A percentile compares a stretch with the other conserved stretches of the same genome.
Evolutionary conservation across 164 flowering plant species (phyloP).

Genomic region (Tinospora cordifolia): DNA sequence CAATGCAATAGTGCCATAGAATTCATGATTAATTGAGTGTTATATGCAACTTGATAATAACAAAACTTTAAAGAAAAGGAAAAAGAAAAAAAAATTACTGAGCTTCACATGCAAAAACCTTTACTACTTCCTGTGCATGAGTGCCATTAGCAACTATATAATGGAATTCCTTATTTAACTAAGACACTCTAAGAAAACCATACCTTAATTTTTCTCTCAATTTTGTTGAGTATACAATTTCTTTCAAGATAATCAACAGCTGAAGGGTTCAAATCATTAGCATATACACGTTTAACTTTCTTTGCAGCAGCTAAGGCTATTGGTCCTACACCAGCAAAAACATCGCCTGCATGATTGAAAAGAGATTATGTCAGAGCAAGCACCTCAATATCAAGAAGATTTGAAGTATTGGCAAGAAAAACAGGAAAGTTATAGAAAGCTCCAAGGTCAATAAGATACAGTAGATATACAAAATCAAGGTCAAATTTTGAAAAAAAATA

Average conservation of each 20-base stretch:
- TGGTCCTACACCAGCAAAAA: constrained; percentile 92
- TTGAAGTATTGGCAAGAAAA: background rate
- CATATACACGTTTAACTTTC: constrained; percentile 81
- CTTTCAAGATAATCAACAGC: constrained; percentile 82
- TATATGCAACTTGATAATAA: background rate
- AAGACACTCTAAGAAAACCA: background rate
- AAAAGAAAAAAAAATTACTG: background rate
- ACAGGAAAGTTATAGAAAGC: background rate
- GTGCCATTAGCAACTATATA: background rate
- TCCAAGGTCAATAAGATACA: background rate
- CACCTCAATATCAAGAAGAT: constrained; percentile 3
- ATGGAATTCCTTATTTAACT: background rate
- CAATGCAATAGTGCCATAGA: too few relatives aligned
- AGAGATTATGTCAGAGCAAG: background rate
- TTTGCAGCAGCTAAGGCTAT: constrained; percentile 78
- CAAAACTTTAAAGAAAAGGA: background rate
- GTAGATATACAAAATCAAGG: background rate
- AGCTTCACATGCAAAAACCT: background rate
- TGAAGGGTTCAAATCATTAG: constrained; percentile 84
- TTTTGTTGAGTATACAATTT: constrained; percentile 67
- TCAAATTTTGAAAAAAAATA: background rate
- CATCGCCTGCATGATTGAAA: constrained; percentile 61
- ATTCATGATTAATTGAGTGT: background rate
- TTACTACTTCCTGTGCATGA: background rate
- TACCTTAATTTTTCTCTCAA: constrained; percentile 82